Base-by-base conservation (phyloP, 2,329 filamentous ascomycete genomes). In the Ceratocystis cubensis region DNA sequence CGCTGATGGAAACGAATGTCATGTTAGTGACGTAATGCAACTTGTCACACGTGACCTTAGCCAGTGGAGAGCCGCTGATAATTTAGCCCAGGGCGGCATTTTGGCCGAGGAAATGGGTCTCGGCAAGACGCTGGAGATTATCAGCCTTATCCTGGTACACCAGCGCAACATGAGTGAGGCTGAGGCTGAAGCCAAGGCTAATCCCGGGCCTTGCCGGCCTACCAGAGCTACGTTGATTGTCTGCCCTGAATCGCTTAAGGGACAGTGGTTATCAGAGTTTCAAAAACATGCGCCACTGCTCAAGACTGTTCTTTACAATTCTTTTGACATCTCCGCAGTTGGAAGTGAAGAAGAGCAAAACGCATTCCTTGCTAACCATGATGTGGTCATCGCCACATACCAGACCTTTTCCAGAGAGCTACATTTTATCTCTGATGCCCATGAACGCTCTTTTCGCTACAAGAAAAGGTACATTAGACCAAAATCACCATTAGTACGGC, bases 31-130 rank as follows among this genome's bases (percentile, higher is more conserved):
- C 65, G 75, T 89, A 0, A 83, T 87, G 64, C 84, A 86, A 30
- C 75, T 84, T 15, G 77, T 85, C 3, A 80, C 83, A 0, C 76
- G 77, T 46, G 78, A 87, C 71, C 68, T 78, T 7, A 72, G 0
- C 71, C 75, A 2, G 84, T 84, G 65, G 73, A 74, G 44, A 72
- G 76, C 57, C 68, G 73, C 25, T 75, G 82, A 64, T 72, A 73
- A n/a, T 69, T 8, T 71, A 0, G 67, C 83, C 10, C 79, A 75
- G 59, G 83, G 84, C 13, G 88, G 88, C 0, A 86, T 91, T 61
- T 76, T 93, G 4, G 85, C 88, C 0, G 89, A 93, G 72, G 89
- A 93, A 74, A 93, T 93, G 89, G 89, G 89, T 0, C 77, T 93
- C 0, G 89, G 89, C 1, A 93, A 93, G 74, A 93, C 89, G 0